These are phyloP conservation scores for Phytophthora colocasiae DNA, from an alignment of 352 stramenopile genomes.

Conservation along the genomic window DNA sequence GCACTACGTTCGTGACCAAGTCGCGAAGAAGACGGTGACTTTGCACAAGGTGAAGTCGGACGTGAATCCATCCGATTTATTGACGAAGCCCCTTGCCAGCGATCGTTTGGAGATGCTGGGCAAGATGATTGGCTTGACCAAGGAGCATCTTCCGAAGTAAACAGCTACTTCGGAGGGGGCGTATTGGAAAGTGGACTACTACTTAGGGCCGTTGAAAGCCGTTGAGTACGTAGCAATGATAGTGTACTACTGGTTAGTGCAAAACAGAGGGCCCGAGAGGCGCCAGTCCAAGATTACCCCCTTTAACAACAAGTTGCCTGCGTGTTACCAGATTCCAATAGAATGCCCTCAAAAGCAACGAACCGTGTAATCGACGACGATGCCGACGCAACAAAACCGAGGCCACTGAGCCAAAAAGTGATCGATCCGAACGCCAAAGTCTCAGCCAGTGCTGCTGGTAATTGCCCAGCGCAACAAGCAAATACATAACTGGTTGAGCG, in stretches of 20 bases:
- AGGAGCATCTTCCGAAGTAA: conserved; percentile 8
- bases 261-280: no score
- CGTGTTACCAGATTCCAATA: no score
- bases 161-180: background rate
- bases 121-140: conserved; percentile 7
- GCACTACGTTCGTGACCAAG: conserved; percentile 26
- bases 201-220: no score
- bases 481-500: conserved; percentile 65
- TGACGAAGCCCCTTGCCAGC: conserved; percentile 20
- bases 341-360: conserved; percentile 63
- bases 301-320: no score
- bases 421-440: conserved; percentile 70
- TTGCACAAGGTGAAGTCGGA: conserved; percentile 12
- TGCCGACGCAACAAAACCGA: conserved; percentile 37
- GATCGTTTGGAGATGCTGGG: conserved; percentile 3
- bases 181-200: background rate
- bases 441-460: conserved; percentile 54
- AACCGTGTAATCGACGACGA: conserved; percentile 29
- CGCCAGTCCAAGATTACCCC: no score
- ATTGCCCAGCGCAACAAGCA: conserved; percentile 29
- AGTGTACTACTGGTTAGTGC: no score
- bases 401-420: conserved; percentile 75
- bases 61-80: conserved; percentile 10
- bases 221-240: no score
- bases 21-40: conserved; percentile 2